Evolutionary conservation across 2,329 filamentous ascomycete species (phyloP).

Genomic region (Hortaea sp.): DNA sequence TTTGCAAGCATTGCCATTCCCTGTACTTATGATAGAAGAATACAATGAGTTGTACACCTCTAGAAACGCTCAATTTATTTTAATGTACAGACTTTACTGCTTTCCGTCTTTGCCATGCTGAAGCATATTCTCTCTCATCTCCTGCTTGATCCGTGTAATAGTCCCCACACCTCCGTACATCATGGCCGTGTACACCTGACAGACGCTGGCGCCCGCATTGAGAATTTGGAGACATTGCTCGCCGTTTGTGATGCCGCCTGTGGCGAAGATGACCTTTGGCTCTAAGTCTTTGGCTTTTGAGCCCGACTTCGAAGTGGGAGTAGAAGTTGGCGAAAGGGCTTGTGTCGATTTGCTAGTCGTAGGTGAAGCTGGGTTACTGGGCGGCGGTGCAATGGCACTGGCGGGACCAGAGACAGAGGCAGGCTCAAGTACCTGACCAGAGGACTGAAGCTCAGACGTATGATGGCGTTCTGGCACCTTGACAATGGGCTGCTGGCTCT

Average conservation of each 20-base stretch:
- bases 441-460: slow-evolving; percentile 4
- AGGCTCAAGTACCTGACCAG: slow-evolving; percentile 3
- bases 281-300: slow-evolving; percentile 17
- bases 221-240: slow-evolving; percentile 71
- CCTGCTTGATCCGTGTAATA: slow-evolving; percentile 42
- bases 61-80: not conserved
- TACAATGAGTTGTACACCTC: too few relatives aligned
- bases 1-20: too few relatives aligned
- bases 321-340: not conserved
- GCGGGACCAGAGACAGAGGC: not conserved
- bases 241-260: slow-evolving; percentile 84
- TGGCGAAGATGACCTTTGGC: slow-evolving; percentile 82
- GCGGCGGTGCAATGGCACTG: slow-evolving; percentile 1
- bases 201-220: slow-evolving; percentile 76
- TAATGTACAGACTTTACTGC: not conserved
- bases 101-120: not conserved
- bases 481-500: slow-evolving; percentile 22
- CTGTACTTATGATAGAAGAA: too few relatives aligned
- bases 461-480: slow-evolving; percentile 22
- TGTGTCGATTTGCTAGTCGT: not conserved
- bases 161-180: slow-evolving; percentile 55
- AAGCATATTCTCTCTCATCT: slow-evolving; percentile 37
- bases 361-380: not conserved
- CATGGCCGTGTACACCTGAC: slow-evolving; percentile 59
- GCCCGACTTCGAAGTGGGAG: not conserved